phyloP scores from a whole-genome alignment of 108 stramenopile genomes.

The Conticribra guillardii region DNA sequence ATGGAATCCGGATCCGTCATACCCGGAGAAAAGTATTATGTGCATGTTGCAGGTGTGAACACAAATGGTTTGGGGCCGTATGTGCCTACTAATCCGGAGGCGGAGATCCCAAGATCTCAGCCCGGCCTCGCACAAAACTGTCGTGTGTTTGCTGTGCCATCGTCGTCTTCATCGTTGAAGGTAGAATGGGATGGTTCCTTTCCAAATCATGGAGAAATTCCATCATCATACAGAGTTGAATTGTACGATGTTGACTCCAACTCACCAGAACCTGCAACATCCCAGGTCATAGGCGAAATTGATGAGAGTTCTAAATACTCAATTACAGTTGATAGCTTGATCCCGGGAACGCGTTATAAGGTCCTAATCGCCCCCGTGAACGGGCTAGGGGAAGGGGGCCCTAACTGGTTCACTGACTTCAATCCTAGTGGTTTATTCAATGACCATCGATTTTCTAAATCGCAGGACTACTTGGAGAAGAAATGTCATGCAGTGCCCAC shows the following conservation, averaged over 20 bases:
- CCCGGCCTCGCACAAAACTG: constrained; percentile 51
- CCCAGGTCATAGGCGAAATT: constrained; percentile 23
- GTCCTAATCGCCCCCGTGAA: constrained; percentile 39
- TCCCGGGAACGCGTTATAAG: constrained; percentile 40
- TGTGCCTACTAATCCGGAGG: constrained; percentile 11
- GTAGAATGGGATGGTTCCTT: constrained; percentile 56
- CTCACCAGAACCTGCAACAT: constrained; percentile 8
- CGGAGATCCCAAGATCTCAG: constrained; percentile 47
- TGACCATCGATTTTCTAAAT: constrained; percentile 14
- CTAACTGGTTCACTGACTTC: constrained; percentile 40
- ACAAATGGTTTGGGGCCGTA: constrained; percentile 50
- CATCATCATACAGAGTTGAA: constrained; percentile 41
- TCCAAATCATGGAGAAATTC: constrained; percentile 46
- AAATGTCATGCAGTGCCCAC: constrained; percentile 56
- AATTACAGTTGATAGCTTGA: constrained; percentile 27
- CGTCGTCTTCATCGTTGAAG: constrained; percentile 37
- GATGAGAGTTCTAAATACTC: constrained; percentile 43
- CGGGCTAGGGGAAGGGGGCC: constrained; percentile 42
- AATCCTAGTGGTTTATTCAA: constrained; percentile 35
- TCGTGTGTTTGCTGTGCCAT: constrained; percentile 45
- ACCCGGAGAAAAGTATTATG: constrained; percentile 69
- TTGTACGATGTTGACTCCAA: constrained; percentile 36
- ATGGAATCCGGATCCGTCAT: constrained; percentile 52
- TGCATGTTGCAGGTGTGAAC: constrained; percentile 71
- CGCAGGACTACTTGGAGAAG: constrained; percentile 32